These are phyloP conservation scores for Tillandsia leiboldiana DNA, from an alignment of 176 grass and related monocot genomes.

Conservation along the genomic window DNA sequence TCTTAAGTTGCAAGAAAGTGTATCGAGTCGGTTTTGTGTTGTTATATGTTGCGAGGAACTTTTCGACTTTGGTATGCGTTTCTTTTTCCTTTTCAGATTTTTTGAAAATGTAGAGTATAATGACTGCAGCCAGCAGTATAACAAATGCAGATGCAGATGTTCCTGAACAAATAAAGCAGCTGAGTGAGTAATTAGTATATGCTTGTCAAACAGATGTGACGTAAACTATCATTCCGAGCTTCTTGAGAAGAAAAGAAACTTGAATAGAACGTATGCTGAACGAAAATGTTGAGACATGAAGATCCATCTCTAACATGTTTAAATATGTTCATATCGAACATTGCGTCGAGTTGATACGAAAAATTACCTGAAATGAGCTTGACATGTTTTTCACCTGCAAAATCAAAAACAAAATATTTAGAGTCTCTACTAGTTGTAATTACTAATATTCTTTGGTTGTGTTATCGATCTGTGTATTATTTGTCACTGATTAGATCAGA, in stretches of 20 bases:
- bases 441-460: not conserved
- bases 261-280: not conserved
- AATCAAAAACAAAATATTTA: constrained; percentile 11
- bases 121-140: not conserved
- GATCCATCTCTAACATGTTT: not conserved
- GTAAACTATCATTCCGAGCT: not conserved
- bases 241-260: not conserved
- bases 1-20: constrained; percentile 48
- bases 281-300: not conserved
- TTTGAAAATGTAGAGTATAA: constrained; percentile 7
- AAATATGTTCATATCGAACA: not conserved
- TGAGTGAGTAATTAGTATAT: not conserved
- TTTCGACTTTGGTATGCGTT: constrained; percentile 43
- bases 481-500: too few species aligned
- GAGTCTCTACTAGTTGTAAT: not conserved
- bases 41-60: constrained; percentile 47
- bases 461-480: not conserved
- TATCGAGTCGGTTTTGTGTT: constrained; percentile 53
- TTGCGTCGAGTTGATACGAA: not conserved
- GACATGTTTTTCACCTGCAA: constrained; percentile 31
- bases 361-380: constrained; percentile 32
- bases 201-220: not conserved
- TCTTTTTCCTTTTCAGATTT: constrained; percentile 26
- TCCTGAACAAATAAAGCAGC: constrained; percentile 7
- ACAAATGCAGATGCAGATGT: constrained; percentile 7